Percentiles rank a stretch among this genome's conserved stretches.
These are phyloP conservation scores for Auricularia sp. DNA, from an alignment of 768 basidiomycete genomes.

Conservation along the genomic window DNA sequence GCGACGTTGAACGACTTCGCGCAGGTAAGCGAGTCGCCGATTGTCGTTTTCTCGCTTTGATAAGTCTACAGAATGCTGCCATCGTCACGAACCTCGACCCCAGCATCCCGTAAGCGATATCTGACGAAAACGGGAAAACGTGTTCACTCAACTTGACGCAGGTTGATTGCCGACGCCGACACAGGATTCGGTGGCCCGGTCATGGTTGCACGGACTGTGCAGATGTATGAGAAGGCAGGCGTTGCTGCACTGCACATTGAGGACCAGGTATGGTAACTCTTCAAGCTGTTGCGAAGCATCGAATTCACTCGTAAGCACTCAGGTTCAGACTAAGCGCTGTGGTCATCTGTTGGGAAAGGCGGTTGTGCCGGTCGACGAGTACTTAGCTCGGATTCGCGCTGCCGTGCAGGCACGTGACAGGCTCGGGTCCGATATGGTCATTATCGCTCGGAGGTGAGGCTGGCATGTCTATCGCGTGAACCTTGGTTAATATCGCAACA, in stretches of 20 bases:
- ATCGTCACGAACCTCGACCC: conserved; percentile 63
- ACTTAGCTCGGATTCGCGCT: conserved; percentile 62
- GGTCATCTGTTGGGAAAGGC: conserved; percentile 75
- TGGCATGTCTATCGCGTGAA: conserved; percentile 36
- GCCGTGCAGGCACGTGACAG: conserved; percentile 69
- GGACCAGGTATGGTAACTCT: conserved; percentile 35
- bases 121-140: not conserved
- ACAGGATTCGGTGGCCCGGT: conserved; percentile 74
- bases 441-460: not conserved
- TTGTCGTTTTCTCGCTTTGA: conserved; percentile 1
- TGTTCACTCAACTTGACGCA: not conserved
- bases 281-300: not conserved
- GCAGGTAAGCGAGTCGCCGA: conserved; percentile 26
- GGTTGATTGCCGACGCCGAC: conserved; percentile 69
- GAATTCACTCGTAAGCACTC: not conserved
- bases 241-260: conserved; percentile 72
- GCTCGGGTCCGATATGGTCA: conserved; percentile 63
- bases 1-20: conserved; percentile 72
- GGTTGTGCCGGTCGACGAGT: conserved; percentile 70
- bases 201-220: conserved; percentile 66
- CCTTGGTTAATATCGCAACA: conserved; percentile 42
- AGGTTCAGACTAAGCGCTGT: conserved; percentile 68
- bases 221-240: conserved; percentile 57
- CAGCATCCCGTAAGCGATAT: conserved; percentile 30
- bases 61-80: conserved; percentile 38